Conservation (phyloP, 1,284 basidiomycete genomes). For the Tilletia walkeri region DNA sequence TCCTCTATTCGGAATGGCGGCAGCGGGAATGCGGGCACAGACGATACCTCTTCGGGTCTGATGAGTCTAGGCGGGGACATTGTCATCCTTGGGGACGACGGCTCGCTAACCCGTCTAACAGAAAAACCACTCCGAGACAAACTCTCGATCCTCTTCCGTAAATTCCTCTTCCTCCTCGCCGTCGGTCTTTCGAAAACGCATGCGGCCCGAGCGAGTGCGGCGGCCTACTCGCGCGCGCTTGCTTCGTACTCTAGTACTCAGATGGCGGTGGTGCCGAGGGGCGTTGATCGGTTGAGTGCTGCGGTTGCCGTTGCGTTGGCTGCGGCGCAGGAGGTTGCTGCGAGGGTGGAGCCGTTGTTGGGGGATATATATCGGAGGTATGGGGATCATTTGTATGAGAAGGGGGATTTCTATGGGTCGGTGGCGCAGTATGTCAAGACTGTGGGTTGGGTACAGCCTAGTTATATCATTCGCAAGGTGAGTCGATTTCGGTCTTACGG, state of each 20-base stretch:
- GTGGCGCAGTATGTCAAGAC: conserved; percentile 91
- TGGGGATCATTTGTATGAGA: conserved; percentile 85
- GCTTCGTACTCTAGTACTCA: not conserved
- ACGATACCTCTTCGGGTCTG: not conserved
- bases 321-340: conserved; percentile 26
- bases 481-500: not conserved
- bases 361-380: conserved; percentile 63
- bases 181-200: conserved; percentile 43
- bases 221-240: conserved; percentile 15
- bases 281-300: conserved; percentile 4
- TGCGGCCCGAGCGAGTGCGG: conserved; percentile 28
- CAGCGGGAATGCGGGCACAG: not conserved
- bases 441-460: conserved; percentile 82
- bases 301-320: conserved; percentile 20
- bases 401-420: conserved; percentile 87
- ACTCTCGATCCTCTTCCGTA: conserved; percentile 48
- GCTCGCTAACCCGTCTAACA: conserved; percentile 34
- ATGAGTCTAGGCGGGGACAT: conserved; percentile 29
- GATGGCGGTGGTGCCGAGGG: conserved; percentile 7
- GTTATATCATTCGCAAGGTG: conserved; percentile 82
- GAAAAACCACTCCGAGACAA: conserved; percentile 46
- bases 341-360: conserved; percentile 40
- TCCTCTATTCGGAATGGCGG: too few species aligned
- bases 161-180: conserved; percentile 47
- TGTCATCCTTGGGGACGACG: conserved; percentile 38